Conservation (phyloP, 371 early-diverging fungal species). For the Cokeromyces recurvatus region DNA sequence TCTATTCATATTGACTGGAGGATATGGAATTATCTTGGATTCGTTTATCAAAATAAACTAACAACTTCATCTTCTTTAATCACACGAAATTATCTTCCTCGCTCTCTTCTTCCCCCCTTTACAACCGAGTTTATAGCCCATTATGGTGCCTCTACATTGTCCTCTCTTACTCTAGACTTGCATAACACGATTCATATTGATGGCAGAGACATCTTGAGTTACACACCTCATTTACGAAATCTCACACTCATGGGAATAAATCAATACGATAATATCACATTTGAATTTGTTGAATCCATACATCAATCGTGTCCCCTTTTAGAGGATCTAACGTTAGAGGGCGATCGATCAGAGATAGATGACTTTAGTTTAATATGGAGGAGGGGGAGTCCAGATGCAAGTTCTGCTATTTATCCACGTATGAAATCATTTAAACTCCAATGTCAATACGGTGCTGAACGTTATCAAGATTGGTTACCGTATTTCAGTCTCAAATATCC, state of each 20-base stretch:
- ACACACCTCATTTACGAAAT: conserved; percentile 10
- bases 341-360: not conserved
- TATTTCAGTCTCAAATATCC: conserved; percentile 10
- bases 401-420: not conserved
- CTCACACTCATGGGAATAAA: conserved; percentile 14
- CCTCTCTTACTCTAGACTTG: conserved; percentile 7
- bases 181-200: not conserved
- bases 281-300: conserved; percentile 6
- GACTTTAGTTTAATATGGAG: no score
- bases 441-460: conserved; percentile 8
- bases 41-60: not conserved
- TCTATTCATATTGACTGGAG: conserved; percentile 11
- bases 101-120: not conserved
- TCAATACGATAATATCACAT: conserved; percentile 1
- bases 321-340: conserved; percentile 2
- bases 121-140: conserved; percentile 2
- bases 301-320: conserved; percentile 1
- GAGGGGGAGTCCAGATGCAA: no score
- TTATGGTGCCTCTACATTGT: conserved; percentile 4
- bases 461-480: conserved; percentile 12
- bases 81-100: conserved; percentile 4
- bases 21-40: conserved; percentile 11
- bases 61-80: no score
- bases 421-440: conserved; percentile 7
- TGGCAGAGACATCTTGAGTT: not conserved